phyloP scores from a whole-genome alignment of 2,329 filamentous ascomycete species.

The Dothistroma pini region DNA sequence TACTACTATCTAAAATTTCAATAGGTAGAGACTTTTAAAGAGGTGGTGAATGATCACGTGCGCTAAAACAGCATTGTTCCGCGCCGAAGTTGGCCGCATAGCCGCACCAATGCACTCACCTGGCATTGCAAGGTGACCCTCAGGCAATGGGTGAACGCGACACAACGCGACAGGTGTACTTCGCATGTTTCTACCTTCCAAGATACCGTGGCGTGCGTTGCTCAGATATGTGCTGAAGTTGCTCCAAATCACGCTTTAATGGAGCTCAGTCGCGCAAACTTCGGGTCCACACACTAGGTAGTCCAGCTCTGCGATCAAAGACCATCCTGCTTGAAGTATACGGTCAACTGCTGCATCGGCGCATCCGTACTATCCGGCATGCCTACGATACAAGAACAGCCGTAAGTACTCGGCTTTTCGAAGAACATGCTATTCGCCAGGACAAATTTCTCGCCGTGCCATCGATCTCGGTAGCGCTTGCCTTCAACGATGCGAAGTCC shows the following conservation, averaged over 20 bases:
- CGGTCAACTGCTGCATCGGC: not conserved
- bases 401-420: constrained; percentile 5
- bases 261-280: not conserved
- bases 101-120: too few species aligned
- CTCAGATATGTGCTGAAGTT: not conserved
- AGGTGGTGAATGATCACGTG: too few species aligned
- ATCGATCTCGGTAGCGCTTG: not conserved
- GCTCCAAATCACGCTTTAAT: not conserved
- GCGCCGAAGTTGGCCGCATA: too few species aligned
- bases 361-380: not conserved
- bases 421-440: constrained; percentile 2
- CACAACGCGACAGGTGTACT: too few species aligned
- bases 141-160: too few species aligned
- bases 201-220: not conserved
- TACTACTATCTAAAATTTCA: too few species aligned
- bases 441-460: not conserved
- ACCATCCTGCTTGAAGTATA: not conserved
- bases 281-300: not conserved
- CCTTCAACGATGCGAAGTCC: constrained; percentile 6
- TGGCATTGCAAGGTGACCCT: not conserved
- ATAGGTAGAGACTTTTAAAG: too few species aligned
- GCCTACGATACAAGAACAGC: constrained; percentile 3
- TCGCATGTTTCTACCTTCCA: not conserved
- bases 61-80: too few species aligned
- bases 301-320: not conserved